Conservation (phyloP, 2,329 filamentous ascomycete genomes). For the Fusarium lyarnte region DNA sequence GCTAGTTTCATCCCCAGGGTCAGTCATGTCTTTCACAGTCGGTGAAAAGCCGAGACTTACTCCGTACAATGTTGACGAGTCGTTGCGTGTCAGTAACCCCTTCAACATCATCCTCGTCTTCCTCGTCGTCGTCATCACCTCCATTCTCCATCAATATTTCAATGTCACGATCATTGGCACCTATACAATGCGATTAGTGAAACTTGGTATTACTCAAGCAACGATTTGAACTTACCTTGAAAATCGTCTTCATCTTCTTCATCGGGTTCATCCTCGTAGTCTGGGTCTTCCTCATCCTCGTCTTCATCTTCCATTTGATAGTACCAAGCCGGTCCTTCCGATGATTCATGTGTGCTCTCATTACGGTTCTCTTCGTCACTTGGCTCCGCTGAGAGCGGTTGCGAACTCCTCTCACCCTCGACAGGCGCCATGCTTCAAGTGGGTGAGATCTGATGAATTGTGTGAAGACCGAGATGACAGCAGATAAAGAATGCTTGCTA, state of each 20-base stretch:
- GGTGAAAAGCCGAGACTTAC: constrained; percentile 30
- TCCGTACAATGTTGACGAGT: constrained; percentile 45
- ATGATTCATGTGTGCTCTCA: constrained; percentile 19
- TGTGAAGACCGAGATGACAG: background rate
- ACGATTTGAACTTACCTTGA: constrained; percentile 23
- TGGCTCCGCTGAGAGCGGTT: background rate
- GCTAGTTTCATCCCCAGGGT: constrained; percentile 28
- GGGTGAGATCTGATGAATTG: background rate
- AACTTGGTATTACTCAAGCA: background rate
- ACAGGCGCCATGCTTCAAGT: constrained; percentile 24
- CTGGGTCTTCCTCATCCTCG: constrained; percentile 47
- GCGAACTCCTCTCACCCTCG: constrained; percentile 11
- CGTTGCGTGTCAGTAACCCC: constrained; percentile 45
- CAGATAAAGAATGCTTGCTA: constrained; percentile 32
- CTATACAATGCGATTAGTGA: constrained; percentile 6
- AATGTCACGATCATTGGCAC: constrained; percentile 22
- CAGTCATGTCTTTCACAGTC: background rate
- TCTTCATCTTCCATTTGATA: constrained; percentile 43
- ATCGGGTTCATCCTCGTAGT: constrained; percentile 42
- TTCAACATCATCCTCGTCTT: constrained; percentile 37
- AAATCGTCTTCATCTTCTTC: constrained; percentile 42
- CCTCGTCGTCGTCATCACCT: constrained; percentile 35
- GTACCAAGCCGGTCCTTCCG: constrained; percentile 20
- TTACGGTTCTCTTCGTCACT: constrained; percentile 14
- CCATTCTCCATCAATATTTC: constrained; percentile 35